These are phyloP conservation scores for Purshia tridentata DNA, from an alignment of 306 rosid genomes.

Conservation along the genomic window DNA sequence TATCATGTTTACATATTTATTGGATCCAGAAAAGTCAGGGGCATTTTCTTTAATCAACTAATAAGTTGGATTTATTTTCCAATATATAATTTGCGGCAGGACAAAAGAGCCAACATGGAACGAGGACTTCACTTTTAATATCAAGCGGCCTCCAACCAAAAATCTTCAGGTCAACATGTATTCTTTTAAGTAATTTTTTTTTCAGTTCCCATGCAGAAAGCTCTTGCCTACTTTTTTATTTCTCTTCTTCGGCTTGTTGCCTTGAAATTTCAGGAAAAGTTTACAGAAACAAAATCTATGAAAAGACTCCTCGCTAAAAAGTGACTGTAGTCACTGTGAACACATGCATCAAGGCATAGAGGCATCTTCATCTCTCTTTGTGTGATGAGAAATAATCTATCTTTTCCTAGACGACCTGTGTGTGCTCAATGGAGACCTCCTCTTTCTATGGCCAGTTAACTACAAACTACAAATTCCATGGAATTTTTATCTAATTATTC, in stretches of 20 bases:
- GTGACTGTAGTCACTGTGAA: background rate
- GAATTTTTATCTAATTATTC: background rate
- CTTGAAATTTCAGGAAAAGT: background rate
- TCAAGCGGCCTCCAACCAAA: conserved; percentile 59
- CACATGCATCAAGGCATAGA: background rate
- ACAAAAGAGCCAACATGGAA: conserved; percentile 87
- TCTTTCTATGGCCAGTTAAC: background rate
- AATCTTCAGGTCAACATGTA: conserved; percentile 68
- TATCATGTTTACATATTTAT: background rate
- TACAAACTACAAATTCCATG: background rate
- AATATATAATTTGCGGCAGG: conserved; percentile 48
- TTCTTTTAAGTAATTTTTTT: conserved; percentile 10
- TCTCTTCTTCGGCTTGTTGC: background rate
- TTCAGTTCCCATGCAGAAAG: conserved; percentile 2
- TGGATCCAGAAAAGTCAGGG: background rate
- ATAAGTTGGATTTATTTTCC: conserved; percentile 17
- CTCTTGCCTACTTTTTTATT: conserved; percentile 15
- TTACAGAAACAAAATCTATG: background rate
- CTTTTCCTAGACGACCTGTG: background rate
- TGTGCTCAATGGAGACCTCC: conserved; percentile 18
- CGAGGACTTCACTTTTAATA: conserved; percentile 69
- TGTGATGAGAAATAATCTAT: background rate
- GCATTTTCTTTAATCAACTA: conserved; percentile 11
- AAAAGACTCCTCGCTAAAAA: background rate
- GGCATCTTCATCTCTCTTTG: background rate